These are phyloP conservation scores for Ascochyta pisi DNA, from an alignment of 2,329 filamentous ascomycete genomes.

Conservation along the genomic window DNA sequence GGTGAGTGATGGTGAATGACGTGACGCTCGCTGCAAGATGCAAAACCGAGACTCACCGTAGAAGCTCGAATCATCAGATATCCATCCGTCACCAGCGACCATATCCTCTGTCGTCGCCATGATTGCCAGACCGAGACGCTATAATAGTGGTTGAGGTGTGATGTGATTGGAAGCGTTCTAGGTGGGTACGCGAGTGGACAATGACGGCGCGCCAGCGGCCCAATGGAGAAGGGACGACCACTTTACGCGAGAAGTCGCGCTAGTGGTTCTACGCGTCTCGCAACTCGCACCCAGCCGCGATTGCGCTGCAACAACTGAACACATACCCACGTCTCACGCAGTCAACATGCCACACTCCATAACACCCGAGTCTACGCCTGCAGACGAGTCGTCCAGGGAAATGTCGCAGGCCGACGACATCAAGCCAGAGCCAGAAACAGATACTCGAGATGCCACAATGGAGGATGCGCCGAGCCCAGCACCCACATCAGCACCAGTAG, in stretches of 20 bases:
- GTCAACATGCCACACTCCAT: constrained; percentile 56
- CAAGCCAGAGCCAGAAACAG: constrained; percentile 36
- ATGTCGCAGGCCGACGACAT: constrained; percentile 50
- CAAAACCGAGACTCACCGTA: constrained; percentile 45
- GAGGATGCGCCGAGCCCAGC: constrained; percentile 37
- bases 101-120: constrained; percentile 35
- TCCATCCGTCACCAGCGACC: constrained; percentile 43
- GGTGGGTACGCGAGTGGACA: constrained; percentile 10
- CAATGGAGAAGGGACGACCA: constrained; percentile 5
- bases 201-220: constrained; percentile 15
- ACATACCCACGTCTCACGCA: background rate
- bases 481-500: constrained; percentile 21
- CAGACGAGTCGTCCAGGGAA: constrained; percentile 44
- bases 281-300: constrained; percentile 1
- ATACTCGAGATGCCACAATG: constrained; percentile 41
- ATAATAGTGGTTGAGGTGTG: constrained; percentile 14
- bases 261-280: constrained; percentile 25
- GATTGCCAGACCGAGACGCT: constrained; percentile 3
- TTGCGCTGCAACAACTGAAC: constrained; percentile 5
- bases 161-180: constrained; percentile 14
- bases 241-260: constrained; percentile 33
- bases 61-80: constrained; percentile 55
- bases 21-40: constrained; percentile 1
- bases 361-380: constrained; percentile 49
- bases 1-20: background rate